Evolutionary conservation across 2,329 filamentous ascomycete species (phyloP).

Genomic region (Nothomitra cinnamomea): DNA sequence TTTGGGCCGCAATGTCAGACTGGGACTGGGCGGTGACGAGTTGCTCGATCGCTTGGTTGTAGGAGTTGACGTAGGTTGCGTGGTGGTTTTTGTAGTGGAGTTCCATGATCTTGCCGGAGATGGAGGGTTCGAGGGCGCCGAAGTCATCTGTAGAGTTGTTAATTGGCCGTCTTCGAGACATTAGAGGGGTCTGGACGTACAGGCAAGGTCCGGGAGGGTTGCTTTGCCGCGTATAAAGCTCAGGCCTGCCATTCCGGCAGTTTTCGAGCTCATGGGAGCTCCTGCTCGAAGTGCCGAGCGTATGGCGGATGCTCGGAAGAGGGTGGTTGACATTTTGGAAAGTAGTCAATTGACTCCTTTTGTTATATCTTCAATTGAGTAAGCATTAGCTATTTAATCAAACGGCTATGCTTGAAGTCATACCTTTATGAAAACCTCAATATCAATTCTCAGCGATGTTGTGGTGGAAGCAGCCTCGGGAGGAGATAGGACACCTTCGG

Average conservation of each 20-base stretch:
- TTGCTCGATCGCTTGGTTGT: constrained; percentile 65
- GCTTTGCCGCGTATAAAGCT: constrained; percentile 76
- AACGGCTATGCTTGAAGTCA: too few relatives aligned
- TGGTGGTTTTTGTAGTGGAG: constrained; percentile 91
- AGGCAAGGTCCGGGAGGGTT: constrained; percentile 76
- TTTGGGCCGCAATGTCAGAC: constrained; percentile 34
- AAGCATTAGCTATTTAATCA: too few relatives aligned
- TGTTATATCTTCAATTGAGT: too few relatives aligned
- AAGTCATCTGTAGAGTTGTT: constrained; percentile 60
- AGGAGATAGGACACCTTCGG: too few relatives aligned
- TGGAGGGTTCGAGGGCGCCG: constrained; percentile 69
- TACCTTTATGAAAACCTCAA: too few relatives aligned
- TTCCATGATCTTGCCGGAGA: constrained; percentile 91
- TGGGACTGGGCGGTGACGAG: constrained; percentile 38
- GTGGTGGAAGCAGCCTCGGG: too few relatives aligned
- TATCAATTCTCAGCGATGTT: too few relatives aligned
- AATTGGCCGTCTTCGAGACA: not conserved
- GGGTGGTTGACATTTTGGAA: constrained; percentile 51
- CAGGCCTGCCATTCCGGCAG: constrained; percentile 47
- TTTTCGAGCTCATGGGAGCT: constrained; percentile 36
- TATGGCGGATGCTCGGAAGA: constrained; percentile 54
- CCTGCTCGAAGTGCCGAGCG: constrained; percentile 48
- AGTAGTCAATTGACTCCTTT: too few relatives aligned
- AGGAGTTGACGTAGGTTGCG: constrained; percentile 80
- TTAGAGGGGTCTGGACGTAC: constrained; percentile 29